These are phyloP conservation scores for Arthrobotrys conoides DNA, from an alignment of 2,329 filamentous ascomycete species.

Conservation along the genomic window DNA sequence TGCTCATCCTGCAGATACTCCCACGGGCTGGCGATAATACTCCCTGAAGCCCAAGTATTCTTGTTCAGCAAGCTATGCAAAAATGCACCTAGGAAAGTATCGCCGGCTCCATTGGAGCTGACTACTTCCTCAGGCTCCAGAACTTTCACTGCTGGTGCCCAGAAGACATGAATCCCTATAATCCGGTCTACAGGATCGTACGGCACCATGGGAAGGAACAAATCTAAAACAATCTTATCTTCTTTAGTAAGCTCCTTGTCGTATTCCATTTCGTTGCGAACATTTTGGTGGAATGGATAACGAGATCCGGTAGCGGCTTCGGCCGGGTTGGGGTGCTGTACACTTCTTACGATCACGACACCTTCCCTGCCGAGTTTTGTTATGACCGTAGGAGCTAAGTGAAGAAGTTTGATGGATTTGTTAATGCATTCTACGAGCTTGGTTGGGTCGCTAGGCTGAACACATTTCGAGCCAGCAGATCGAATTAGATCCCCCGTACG, in stretches of 20 bases:
- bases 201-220: conserved; percentile 7
- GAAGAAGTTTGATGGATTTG: conserved; percentile 24
- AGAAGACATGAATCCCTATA: conserved; percentile 28
- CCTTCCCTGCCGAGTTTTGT: conserved; percentile 42
- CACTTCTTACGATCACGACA: conserved; percentile 28
- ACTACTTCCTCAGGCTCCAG: neutral
- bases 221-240: neutral
- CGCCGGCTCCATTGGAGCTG: conserved; percentile 49
- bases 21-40: conserved; percentile 26
- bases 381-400: conserved; percentile 27
- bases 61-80: conserved; percentile 14
- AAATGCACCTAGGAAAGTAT: conserved; percentile 51
- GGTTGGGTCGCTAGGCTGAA: neutral
- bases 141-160: neutral
- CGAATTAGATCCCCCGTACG: neutral
- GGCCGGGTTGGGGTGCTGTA: conserved; percentile 26
- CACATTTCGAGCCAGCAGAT: neutral
- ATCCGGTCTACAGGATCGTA: conserved; percentile 3
- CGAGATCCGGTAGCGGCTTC: neutral
- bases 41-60: neutral
- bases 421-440: neutral
- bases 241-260: neutral
- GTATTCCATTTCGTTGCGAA: neutral
- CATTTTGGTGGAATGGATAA: neutral
- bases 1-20: conserved; percentile 16